These are phyloP conservation scores for Mortierella sp. DNA, from an alignment of 371 early-diverging fungal genomes.

Conservation along the genomic window DNA sequence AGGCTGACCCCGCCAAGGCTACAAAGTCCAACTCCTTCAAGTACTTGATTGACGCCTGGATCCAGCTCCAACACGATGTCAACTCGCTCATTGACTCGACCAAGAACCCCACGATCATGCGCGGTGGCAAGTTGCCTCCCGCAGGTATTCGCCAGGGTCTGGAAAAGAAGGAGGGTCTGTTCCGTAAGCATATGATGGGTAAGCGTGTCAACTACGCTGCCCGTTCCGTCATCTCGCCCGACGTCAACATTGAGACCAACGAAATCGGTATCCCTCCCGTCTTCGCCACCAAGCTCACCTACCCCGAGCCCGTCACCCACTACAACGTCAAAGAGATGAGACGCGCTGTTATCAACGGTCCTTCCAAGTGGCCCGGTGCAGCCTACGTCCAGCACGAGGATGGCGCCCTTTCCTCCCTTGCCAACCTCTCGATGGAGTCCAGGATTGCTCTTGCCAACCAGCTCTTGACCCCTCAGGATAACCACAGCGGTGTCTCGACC, in stretches of 20 bases:
- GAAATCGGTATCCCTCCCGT: conserved; percentile 99
- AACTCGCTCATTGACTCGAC: conserved; percentile 96
- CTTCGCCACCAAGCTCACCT: conserved; percentile 98
- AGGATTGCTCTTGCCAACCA: conserved; percentile 97
- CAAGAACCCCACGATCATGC: conserved; percentile 73
- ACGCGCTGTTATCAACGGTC: conserved; percentile 98
- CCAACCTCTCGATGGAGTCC: conserved; percentile 84
- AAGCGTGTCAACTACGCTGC: conserved; percentile 99
- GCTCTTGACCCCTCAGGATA: conserved; percentile 89
- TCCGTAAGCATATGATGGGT: conserved; percentile 99
- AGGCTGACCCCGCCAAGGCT: conserved; percentile 53
- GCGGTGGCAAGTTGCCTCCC: conserved; percentile 72
- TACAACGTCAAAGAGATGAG: conserved; percentile 95
- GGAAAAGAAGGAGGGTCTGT: conserved; percentile 99
- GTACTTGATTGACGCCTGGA: conserved; percentile 80
- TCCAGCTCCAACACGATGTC: conserved; percentile 90
- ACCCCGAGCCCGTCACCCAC: conserved; percentile 98
- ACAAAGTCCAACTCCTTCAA: conserved; percentile 61
- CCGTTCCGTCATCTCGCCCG: conserved; percentile 99
- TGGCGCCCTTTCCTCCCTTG: conserved; percentile 89
- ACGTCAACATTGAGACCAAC: conserved; percentile 98
- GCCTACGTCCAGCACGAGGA: conserved; percentile 95
- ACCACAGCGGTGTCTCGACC: conserved; percentile 61
- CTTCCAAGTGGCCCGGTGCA: conserved; percentile 99
- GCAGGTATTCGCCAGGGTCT: conserved; percentile 97